Evolutionary conservation across 768 basidiomycete species (phyloP), one percentile per base, ranked within the genome.

Genomic region (Tylopilus sp.): DNA sequence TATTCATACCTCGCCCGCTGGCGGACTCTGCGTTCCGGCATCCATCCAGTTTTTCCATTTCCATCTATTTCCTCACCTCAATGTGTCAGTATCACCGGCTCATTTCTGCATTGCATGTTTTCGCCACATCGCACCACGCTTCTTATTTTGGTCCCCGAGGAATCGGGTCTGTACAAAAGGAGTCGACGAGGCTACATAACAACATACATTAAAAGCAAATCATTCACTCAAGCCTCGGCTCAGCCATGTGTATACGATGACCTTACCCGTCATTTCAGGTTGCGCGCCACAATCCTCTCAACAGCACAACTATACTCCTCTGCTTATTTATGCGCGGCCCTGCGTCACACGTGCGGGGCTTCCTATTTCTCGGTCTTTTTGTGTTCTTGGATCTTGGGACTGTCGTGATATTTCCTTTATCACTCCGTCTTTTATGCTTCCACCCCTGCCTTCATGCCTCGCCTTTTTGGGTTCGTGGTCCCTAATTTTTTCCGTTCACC

Each of bases 1-100:
- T 72, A 77, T 76, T 76, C 72, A 75, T 77, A 69, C 71, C 70
- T 74, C 74, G 66, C 67, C 67, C 60, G 71, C 63, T 69, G 63
- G 59, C 57, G 58, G 67, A 35, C 51, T 49, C 38, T 48, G 13
- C 57, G 55, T 65, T 60, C 40, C 57, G 48, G 51, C 60, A 56
- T 58, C 57, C 48, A 50, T 46, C 53, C 57, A 45, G n/a, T n/a
- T 58, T 58, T 59, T 60, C 52, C 48, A 47, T 56, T 60, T 59
- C 47, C 59, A 44, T 61, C 54, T 61, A 57, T 63, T 58, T 66
- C 57, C 47, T 54, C 58, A 47, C 57, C 57, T 68, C 73, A 74
- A 66, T 69, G 73, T 74, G 69, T 69, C 73, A 74, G 60, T 74
- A 74, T 68, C 66, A 57, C 59, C 69, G 67, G 61, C 65, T 67